Conservation (phyloP, 2,329 filamentous ascomycete species). For the Venturia nashicola region DNA sequence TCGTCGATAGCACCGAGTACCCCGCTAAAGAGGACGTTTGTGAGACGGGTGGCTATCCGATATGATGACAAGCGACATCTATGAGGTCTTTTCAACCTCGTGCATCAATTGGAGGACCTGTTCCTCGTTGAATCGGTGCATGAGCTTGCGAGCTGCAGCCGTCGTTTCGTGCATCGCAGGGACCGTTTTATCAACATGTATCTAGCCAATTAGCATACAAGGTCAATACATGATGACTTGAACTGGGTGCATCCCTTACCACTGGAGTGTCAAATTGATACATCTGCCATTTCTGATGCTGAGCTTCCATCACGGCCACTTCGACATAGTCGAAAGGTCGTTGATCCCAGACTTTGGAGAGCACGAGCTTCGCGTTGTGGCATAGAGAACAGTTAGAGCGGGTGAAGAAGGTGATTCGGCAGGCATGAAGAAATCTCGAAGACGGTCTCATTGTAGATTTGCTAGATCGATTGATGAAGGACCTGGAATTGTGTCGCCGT, state of each 20-base stretch:
- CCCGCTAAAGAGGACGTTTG: background rate
- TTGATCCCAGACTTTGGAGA: constrained; percentile 55
- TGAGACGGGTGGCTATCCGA: background rate
- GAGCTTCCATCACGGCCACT: constrained; percentile 54
- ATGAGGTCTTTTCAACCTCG: constrained; percentile 22
- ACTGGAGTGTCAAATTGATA: constrained; percentile 79
- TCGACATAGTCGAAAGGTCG: constrained; percentile 58
- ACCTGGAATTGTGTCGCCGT: background rate
- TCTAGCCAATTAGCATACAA: constrained; percentile 22
- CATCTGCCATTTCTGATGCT: constrained; percentile 54
- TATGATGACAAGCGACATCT: background rate
- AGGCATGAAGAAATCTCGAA: background rate
- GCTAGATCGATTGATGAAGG: too few species aligned
- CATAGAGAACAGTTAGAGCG: constrained; percentile 62
- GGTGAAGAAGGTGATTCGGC: constrained; percentile 62
- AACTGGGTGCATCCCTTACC: constrained; percentile 38
- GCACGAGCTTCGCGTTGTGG: constrained; percentile 51
- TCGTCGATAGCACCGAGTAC: background rate
- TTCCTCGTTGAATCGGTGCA: constrained; percentile 61
- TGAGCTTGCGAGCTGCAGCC: constrained; percentile 54
- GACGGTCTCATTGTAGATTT: constrained; percentile 1
- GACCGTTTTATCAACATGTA: constrained; percentile 49
- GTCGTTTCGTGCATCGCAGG: constrained; percentile 42
- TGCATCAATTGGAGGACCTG: constrained; percentile 61
- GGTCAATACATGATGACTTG: background rate